Evolutionary conservation across 192 early-diverging fungal genomes (phyloP), one percentile per base, ranked within the genome.

Genomic region (Coemansia sp.): DNA sequence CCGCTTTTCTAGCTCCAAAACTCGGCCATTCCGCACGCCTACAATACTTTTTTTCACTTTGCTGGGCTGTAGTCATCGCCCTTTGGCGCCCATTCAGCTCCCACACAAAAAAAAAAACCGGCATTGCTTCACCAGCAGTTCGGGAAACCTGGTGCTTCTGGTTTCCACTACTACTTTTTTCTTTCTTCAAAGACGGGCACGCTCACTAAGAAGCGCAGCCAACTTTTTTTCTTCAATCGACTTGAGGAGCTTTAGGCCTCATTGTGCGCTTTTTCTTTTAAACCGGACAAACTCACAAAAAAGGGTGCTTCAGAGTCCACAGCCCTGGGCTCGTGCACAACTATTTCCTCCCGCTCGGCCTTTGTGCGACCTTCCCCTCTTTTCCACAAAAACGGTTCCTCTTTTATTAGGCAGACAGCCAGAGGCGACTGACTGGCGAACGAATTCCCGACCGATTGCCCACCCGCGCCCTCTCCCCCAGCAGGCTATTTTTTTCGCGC

Each of bases 401-500:
- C 57, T 60, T 36, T 36, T 36, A 31, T 31, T 57, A 57, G 55
- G 10, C 55, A 33, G 11, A 5, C 24, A 31, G 31, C 53, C 36
- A 18, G 29, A 33, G 55, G 55, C 55, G 27, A 57, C 55, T 20
- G 36, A 38, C 65, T 20, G 36, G 22, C 65, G 47, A 20, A 60
- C 46, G 47, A 49, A 66, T n/a, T 47, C 38, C 41, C 46, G 47
- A 66, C 65, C n/a, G 47, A 66, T 52, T 52, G 31, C 47, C 46
- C n/a, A 43, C 10, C 44, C 33, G n/a, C 38, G 31, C 41, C 41
- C 41, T 43, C 41, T 43, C 41, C 65, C 65, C 43, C 57, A 60
- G 57, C 57, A 60, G 47, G 40, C 43, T 61, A 52, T 57, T 64
- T 65, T 61, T 62, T 79, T 82, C 64, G 61, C 55, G 64, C 71